Percentiles rank a stretch among this genome's conserved stretches.
phyloP scores from a whole-genome alignment of 371 early-diverging fungal species.

The Chytridium lagenaria region DNA sequence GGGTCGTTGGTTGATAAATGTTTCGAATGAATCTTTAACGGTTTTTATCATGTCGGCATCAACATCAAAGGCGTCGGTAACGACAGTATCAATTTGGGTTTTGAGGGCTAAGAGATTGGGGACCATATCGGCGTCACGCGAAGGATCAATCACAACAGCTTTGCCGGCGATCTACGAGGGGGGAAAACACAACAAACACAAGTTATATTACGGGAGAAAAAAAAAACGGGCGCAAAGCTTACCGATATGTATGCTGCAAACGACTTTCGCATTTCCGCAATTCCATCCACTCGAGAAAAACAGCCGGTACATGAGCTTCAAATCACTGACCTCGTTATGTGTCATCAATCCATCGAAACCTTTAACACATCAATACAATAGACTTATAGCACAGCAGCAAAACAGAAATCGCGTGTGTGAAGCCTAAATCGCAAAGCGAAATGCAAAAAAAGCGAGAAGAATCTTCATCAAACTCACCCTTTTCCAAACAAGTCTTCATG shows the following conservation, averaged over 20 bases:
- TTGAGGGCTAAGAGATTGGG: constrained; percentile 73
- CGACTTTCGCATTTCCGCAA: constrained; percentile 37
- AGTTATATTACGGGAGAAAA: constrained; percentile 32
- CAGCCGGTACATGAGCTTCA: constrained; percentile 65
- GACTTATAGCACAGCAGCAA: background rate
- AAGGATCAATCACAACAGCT: constrained; percentile 59
- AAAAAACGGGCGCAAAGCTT: constrained; percentile 1
- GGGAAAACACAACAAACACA: too few species aligned
- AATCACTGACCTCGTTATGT: constrained; percentile 60
- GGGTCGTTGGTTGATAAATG: constrained; percentile 81
- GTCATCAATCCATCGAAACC: constrained; percentile 78
- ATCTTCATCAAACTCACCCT: constrained; percentile 51
- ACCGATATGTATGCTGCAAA: constrained; percentile 49
- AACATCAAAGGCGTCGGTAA: constrained; percentile 65
- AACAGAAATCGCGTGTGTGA: background rate
- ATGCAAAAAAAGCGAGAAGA: background rate
- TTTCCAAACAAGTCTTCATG: constrained; percentile 65
- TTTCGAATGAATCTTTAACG: constrained; percentile 84
- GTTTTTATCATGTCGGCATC: constrained; percentile 68
- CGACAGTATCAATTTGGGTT: constrained; percentile 66
- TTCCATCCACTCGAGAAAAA: constrained; percentile 53
- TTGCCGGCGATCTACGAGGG: constrained; percentile 75
- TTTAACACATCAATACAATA: too few species aligned
- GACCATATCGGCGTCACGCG: constrained; percentile 69
- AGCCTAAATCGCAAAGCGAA: constrained; percentile 1